These are phyloP conservation scores for Diaporthe sp. DNA, from an alignment of 2,329 filamentous ascomycete species.

Conservation along the genomic window DNA sequence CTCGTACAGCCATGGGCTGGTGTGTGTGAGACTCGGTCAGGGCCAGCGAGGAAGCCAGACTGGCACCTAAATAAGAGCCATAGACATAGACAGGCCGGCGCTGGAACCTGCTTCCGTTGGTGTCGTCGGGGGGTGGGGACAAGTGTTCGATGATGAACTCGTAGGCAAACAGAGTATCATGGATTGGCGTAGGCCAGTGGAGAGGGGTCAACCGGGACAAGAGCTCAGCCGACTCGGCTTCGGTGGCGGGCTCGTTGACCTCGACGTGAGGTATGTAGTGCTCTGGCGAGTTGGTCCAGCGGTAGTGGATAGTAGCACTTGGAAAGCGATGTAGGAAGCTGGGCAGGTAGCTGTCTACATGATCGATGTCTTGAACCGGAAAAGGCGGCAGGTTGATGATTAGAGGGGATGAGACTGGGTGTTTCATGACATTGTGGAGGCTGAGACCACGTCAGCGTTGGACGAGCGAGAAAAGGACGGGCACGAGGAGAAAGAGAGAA, in stretches of 20 bases:
- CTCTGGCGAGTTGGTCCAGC: constrained; percentile 59
- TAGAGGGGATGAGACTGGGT: constrained; percentile 59
- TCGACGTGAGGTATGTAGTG: no score
- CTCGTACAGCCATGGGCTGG: constrained; percentile 62
- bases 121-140: constrained; percentile 49
- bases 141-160: constrained; percentile 65
- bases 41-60: constrained; percentile 69
- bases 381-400: constrained; percentile 70
- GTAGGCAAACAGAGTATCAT: constrained; percentile 69
- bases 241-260: not conserved
- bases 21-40: constrained; percentile 67
- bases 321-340: constrained; percentile 59
- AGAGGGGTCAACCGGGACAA: constrained; percentile 45
- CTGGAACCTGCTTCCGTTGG: constrained; percentile 27
- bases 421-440: constrained; percentile 61
- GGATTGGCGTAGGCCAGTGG: constrained; percentile 69
- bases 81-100: constrained; percentile 64
- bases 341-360: constrained; percentile 52
- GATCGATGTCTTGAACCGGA: constrained; percentile 49
- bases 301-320: constrained; percentile 71
- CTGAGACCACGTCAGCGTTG: constrained; percentile 50
- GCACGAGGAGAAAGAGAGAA: not conserved
- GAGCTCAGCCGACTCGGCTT: not conserved
- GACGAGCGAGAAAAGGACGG: constrained; percentile 39
- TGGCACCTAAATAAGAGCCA: constrained; percentile 71